A percentile compares a stretch with the other conserved stretches of the same genome.
Evolutionary conservation across 129 eudicot species (phyloP).

Genomic region (Ambrosia trifida): DNA sequence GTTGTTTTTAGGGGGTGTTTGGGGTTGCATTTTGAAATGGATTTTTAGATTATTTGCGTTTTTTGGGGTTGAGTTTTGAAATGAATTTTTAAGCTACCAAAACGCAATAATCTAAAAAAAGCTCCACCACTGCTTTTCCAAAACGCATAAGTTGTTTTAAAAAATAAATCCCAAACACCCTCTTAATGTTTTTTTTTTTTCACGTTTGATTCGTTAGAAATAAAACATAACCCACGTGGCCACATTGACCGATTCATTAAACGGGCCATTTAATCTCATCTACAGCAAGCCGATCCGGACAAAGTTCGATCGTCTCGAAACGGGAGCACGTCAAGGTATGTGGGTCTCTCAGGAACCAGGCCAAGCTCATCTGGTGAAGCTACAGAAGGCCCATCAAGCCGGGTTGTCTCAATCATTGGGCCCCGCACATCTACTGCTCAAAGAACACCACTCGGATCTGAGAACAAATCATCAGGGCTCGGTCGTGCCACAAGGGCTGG

Average conservation of each 20-base stretch:
- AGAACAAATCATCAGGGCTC: slow-evolving; percentile 51
- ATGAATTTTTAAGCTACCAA: no score
- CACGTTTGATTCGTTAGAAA: not conserved
- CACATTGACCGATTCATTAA: not conserved
- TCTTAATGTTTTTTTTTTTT: no score
- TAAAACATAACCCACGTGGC: not conserved
- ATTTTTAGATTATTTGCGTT: no score
- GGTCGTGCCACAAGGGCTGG: slow-evolving; percentile 59
- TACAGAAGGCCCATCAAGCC: slow-evolving; percentile 58
- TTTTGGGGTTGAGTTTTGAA: no score
- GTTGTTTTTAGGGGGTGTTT: no score
- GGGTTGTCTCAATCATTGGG: slow-evolving; percentile 55
- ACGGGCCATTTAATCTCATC: not conserved
- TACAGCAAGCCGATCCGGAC: slow-evolving; percentile 72
- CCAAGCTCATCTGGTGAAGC: slow-evolving; percentile 70
- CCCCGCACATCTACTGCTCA: slow-evolving; percentile 68
- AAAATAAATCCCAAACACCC: no score
- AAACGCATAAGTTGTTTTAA: no score
- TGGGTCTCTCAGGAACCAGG: slow-evolving; percentile 48
- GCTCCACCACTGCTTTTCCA: no score
- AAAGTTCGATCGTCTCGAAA: slow-evolving; percentile 59
- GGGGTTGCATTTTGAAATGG: no score
- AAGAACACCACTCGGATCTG: slow-evolving; percentile 57
- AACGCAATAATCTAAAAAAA: no score
- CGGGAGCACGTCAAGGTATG: slow-evolving; percentile 69